Percentiles rank a stretch among this genome's conserved stretches.
Conservation (phyloP, 2,329 filamentous ascomycete species). For the Verticillium klebahnii region DNA sequence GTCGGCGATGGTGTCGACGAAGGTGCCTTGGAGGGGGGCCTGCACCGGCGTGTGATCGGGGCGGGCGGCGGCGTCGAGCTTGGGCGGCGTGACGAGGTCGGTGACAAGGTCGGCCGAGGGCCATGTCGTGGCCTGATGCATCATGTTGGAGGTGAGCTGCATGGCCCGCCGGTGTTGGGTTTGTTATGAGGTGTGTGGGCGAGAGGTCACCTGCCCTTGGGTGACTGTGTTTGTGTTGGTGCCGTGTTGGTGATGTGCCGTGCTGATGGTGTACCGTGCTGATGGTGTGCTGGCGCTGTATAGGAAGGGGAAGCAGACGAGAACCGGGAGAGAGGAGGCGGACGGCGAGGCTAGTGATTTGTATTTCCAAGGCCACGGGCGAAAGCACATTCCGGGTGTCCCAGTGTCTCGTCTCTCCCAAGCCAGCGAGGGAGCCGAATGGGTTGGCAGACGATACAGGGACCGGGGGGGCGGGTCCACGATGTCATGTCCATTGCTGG, state of each 20-base stretch:
- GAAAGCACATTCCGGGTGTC: neutral
- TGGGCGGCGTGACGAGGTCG: neutral
- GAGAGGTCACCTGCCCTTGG: too few relatives aligned
- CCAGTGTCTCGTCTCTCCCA: neutral
- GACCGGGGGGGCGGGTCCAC: neutral
- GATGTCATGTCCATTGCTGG: neutral
- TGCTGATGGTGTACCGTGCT: too few relatives aligned
- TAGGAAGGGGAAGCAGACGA: neutral
- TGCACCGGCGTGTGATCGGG: neutral
- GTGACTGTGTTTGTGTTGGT: too few relatives aligned
- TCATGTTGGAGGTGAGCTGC: too few relatives aligned
- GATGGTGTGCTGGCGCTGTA: too few relatives aligned
- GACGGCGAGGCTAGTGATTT: neutral
- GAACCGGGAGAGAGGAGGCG: neutral
- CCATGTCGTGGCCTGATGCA: too few relatives aligned
- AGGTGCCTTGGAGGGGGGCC: constrained; percentile 5
- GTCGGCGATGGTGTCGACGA: constrained; percentile 21
- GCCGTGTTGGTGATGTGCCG: too few relatives aligned
- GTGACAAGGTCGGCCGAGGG: neutral
- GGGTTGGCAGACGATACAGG: neutral
- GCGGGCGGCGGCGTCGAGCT: neutral
- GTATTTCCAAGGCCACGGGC: neutral
- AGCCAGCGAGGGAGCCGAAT: neutral
- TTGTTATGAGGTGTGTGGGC: too few relatives aligned
- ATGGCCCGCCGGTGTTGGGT: too few relatives aligned